Evolutionary conservation across 2,329 filamentous ascomycete genomes (phyloP), one percentile per base, ranked within the genome.

Genomic region (Trematosphaeria pertusa): DNA sequence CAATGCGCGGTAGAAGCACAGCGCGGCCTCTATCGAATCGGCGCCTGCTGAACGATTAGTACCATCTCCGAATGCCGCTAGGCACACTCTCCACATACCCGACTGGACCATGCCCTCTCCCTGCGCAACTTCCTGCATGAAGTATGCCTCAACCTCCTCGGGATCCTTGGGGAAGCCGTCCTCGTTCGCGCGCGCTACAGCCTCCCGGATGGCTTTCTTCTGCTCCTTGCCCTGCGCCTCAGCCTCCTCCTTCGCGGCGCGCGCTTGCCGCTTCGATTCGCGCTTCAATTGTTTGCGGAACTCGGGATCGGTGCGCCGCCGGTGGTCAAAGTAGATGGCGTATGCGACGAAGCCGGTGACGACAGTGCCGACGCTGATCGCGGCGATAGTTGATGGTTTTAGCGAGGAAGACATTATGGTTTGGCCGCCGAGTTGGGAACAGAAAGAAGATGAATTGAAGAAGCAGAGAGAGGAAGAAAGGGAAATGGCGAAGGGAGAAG

Each of bases 1-100:
- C 60, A 99, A 84, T 34, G 92, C 94, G 82, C 92, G 95, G 84
- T 97, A 99, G 78, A 99, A 99, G 74, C 89, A 91, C 51, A 97
- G 79, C 37, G 94, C 93, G 40, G 94, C 90, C 58, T 97, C 92
- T 48, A 96, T 75, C 31, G 82, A 79, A 68, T 87, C 84, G 59
- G 84, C 76, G 61, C 86, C 86, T 89, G 61, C 22, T 20, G 28
- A 22, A 39, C 4, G 14, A 34, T 65, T 43, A 67, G 64, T 46
- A 46, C 24, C 21, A 31, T n/a, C 11, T n/a, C 30, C 39, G 7
- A 30, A 28, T 5, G 5, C 26, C 17, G 15, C 11, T 3, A n/a
- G 22, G 1, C 15, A 7, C 12, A 15, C 6, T 8, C 18, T 24
- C 12, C 10, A 34, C 58, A 38, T 83, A 94, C 91, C 89, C 74